These are phyloP conservation scores for Corylus heterophylla DNA, from an alignment of 306 rosid genomes.

Conservation along the genomic window DNA sequence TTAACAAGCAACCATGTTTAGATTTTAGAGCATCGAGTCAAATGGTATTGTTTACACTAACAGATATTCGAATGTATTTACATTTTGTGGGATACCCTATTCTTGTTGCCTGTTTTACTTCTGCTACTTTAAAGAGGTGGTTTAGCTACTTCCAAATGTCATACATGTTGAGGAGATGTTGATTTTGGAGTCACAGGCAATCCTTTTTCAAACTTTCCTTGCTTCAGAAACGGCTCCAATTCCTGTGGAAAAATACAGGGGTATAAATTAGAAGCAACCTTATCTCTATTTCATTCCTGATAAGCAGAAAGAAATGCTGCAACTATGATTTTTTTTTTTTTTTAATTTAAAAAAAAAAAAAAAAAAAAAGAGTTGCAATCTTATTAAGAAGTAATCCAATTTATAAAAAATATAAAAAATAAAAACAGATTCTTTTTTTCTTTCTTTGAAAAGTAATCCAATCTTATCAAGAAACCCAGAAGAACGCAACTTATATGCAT, in stretches of 20 bases:
- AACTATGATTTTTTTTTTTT: neutral
- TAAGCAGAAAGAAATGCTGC: neutral
- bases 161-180: conserved; percentile 9
- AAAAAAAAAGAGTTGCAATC: no score
- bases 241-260: conserved; percentile 11
- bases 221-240: conserved; percentile 18
- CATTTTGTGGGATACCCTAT: conserved; percentile 35
- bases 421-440: neutral
- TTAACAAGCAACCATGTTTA: conserved; percentile 4
- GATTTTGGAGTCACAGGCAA: conserved; percentile 9
- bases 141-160: conserved; percentile 25
- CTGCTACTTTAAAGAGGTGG: conserved; percentile 21
- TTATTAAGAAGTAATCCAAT: no score
- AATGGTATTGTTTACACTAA: conserved; percentile 3
- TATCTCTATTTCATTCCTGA: neutral
- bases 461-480: neutral
- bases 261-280: conserved; percentile 3
- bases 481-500: neutral
- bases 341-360: no score
- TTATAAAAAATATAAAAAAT: no score
- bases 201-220: conserved; percentile 21
- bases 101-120: conserved; percentile 36
- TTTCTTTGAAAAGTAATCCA: no score
- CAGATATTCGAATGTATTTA: conserved; percentile 43
- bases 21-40: neutral